These are phyloP conservation scores for Tylopilus rubrobrunneus DNA, from an alignment of 768 basidiomycete species.

Conservation along the genomic window DNA sequence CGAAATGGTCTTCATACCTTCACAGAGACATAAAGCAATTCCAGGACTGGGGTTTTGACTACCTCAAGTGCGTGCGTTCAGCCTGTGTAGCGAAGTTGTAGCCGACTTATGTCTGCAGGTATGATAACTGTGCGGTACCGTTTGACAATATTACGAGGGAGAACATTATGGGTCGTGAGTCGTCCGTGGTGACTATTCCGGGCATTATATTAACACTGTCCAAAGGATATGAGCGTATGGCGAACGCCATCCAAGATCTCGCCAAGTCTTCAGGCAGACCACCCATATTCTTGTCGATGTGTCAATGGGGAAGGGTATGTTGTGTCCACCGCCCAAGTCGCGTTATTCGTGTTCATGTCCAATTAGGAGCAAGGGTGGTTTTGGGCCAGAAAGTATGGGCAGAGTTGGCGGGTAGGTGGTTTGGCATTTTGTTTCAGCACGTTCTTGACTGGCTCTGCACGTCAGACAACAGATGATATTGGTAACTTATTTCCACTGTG, in stretches of 20 bases:
- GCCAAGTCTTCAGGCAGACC: constrained; percentile 46
- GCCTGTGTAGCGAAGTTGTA: background rate
- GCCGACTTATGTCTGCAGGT: constrained; percentile 31
- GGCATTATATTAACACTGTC: background rate
- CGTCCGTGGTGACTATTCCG: background rate
- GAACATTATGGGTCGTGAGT: constrained; percentile 54
- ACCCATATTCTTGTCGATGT: constrained; percentile 57
- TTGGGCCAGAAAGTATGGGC: constrained; percentile 57
- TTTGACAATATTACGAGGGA: constrained; percentile 52
- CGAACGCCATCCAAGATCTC: constrained; percentile 50
- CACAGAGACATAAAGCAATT: constrained; percentile 54
- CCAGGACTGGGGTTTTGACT: constrained; percentile 64
- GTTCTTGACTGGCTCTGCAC: constrained; percentile 3
- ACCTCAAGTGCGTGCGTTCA: constrained; percentile 47
- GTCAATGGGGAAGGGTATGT: constrained; percentile 65
- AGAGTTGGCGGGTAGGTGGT: constrained; percentile 59
- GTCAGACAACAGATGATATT: constrained; percentile 50
- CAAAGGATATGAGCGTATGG: constrained; percentile 58
- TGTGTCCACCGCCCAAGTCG: background rate
- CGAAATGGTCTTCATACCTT: background rate
- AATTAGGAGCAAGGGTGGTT: constrained; percentile 58
- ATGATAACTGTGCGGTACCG: constrained; percentile 62
- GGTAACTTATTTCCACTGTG: constrained; percentile 21
- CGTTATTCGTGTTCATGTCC: background rate
- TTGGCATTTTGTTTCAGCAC: background rate